Percentiles rank a stretch among this genome's conserved stretches.
Conservation (phyloP, 768 basidiomycete genomes). For the Suillus alpinus region DNA sequence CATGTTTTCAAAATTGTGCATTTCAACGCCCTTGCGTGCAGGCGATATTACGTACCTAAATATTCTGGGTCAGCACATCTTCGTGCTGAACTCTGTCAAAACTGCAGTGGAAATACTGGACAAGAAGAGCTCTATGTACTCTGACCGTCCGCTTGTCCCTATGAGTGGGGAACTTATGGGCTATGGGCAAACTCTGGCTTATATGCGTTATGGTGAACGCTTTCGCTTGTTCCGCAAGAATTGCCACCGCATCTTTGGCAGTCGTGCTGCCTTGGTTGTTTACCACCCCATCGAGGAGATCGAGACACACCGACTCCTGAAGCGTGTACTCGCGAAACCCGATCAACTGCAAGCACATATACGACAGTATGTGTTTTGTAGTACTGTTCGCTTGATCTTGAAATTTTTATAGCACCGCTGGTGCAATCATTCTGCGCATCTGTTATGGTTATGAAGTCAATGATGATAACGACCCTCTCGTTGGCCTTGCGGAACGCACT, state of each 20-base stretch:
- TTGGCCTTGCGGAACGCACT: slow-evolving; percentile 25
- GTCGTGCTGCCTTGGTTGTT: slow-evolving; percentile 1
- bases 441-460: slow-evolving; percentile 40
- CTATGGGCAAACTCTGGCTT: slow-evolving; percentile 4
- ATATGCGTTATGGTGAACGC: slow-evolving; percentile 7
- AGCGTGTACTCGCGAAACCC: slow-evolving; percentile 15
- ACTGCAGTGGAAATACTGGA: slow-evolving; percentile 49
- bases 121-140: slow-evolving; percentile 53
- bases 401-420: slow-evolving; percentile 7
- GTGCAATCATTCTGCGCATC: slow-evolving; percentile 34
- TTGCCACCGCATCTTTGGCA: slow-evolving; percentile 10
- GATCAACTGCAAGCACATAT: slow-evolving; percentile 17
- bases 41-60: slow-evolving; percentile 14
- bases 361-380: slow-evolving; percentile 15
- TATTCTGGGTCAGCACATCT: slow-evolving; percentile 44
- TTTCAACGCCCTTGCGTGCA: slow-evolving; percentile 17
- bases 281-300: slow-evolving; percentile 20
- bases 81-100: slow-evolving; percentile 48
- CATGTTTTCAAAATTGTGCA: neutral
- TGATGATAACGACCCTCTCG: slow-evolving; percentile 34
- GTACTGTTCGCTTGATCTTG: no score
- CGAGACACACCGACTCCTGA: slow-evolving; percentile 17
- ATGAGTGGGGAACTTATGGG: slow-evolving; percentile 19
- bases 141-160: slow-evolving; percentile 17
- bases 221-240: slow-evolving; percentile 15